Base-by-base conservation (phyloP, 2,329 filamentous ascomycete species). In the Neopestalotiopsis sp. region DNA sequence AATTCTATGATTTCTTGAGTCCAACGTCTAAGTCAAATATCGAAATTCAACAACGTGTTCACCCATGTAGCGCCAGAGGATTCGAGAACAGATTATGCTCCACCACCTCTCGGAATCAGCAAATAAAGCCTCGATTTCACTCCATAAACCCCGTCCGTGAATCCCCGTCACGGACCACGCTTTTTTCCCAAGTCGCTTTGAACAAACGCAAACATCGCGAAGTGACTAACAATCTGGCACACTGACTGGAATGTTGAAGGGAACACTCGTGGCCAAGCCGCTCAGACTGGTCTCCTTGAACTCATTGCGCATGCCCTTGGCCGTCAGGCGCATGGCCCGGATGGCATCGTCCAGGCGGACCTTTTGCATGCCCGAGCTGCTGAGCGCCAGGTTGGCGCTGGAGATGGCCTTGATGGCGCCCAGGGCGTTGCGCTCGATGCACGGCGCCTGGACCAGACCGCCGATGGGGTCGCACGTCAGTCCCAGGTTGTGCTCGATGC, bases 201-300 rank as follows among this genome's bases (percentile, higher is more conserved):
- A 0, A 28, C 24, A 28, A 28, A 28, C 24, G 24, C 0, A 28
- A 28, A 28, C 17, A 53, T 12, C 45, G 5, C n/a, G 45, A n/a
- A 17, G 12, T 24, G 2, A 64, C 30, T 20, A 86, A 65, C 84
- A 86, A 71, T 86, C 84, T n/a, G 84, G 84, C 38, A 86, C 84
- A 70, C 84, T 86, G 64, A 86, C 84, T 5, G 84, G 84, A 57
- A 86, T 86, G 69, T 86, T 78, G 28, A 86, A 74, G 9, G 84
- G 82, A 68, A 86, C 84, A 69, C 84, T 86, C 2, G 83, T 86
- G n/a, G 84, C 84, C 69, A 86, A 71, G 2, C 84, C 84, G 62
- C 84, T 86, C 32, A 86, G 73, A 70, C 84, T 86, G 3, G 84
- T 86, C 76, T 86, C 84, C 78, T 86, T 86, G 74, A 86, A 86